Percentiles rank a stretch among this genome's conserved stretches.
Evolutionary conservation across 2,329 filamentous ascomycete genomes (phyloP).

Genomic region (Pseudogymnoascus sp.): DNA sequence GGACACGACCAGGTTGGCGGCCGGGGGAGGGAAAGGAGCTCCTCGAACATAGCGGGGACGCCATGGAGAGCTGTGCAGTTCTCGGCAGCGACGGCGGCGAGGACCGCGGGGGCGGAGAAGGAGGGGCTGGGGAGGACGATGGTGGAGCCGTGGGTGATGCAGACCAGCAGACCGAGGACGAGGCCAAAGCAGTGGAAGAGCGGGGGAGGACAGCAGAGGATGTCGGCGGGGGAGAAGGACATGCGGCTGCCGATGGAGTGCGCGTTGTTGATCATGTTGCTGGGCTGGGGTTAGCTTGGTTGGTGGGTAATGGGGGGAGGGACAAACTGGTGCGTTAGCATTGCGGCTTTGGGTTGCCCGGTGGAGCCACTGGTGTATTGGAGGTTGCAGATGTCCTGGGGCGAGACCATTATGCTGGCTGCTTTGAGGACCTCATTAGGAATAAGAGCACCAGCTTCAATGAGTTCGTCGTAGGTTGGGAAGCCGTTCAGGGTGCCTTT

Average conservation of each 20-base stretch:
- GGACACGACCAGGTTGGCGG: slow-evolving; percentile 28
- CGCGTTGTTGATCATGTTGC: slow-evolving; percentile 22
- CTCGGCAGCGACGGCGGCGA: slow-evolving; percentile 59
- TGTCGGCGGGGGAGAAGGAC: slow-evolving; percentile 56
- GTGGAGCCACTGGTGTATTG: slow-evolving; percentile 73
- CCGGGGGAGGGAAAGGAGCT: slow-evolving; percentile 19
- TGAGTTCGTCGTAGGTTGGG: slow-evolving; percentile 50
- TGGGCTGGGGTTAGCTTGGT: slow-evolving; percentile 1
- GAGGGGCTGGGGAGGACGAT: slow-evolving; percentile 69
- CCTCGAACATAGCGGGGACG: slow-evolving; percentile 64
- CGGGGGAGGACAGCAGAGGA: slow-evolving; percentile 73
- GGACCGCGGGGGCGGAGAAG: slow-evolving; percentile 59
- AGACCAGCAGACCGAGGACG: slow-evolving; percentile 65
- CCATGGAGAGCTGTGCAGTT: slow-evolving; percentile 69
- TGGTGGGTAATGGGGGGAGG: background rate
- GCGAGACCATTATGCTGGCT: slow-evolving; percentile 47
- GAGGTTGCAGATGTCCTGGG: slow-evolving; percentile 63
- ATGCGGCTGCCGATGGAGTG: slow-evolving; percentile 19
- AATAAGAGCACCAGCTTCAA: slow-evolving; percentile 41
- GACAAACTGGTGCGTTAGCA: slow-evolving; percentile 47
- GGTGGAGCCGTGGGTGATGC: slow-evolving; percentile 65
- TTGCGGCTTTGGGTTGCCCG: slow-evolving; percentile 63
- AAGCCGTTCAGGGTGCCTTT: slow-evolving; percentile 47
- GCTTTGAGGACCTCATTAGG: slow-evolving; percentile 43
- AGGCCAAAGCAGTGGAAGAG: slow-evolving; percentile 83